phyloP scores from a whole-genome alignment of 2,329 filamentous ascomycete species.

The Monosporascus sp. region DNA sequence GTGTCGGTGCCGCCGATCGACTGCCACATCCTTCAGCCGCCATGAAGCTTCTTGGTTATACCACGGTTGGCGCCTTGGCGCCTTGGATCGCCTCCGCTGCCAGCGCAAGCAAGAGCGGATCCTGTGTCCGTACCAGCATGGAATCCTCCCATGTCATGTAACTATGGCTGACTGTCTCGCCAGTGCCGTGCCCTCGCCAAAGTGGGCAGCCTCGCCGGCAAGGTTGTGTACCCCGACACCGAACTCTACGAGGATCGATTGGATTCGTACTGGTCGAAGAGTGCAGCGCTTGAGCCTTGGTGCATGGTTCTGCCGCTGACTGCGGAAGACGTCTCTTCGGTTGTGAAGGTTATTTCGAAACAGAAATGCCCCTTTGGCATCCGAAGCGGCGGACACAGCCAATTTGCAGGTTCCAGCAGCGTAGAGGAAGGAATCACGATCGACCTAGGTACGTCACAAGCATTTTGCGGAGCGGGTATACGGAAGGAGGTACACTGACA shows the following conservation, averaged over 20 bases:
- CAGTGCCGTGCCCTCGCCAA: neutral
- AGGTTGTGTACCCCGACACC: neutral
- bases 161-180: neutral
- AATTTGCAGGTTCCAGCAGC: constrained; percentile 17
- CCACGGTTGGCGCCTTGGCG: neutral
- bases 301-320: constrained; percentile 30
- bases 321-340: constrained; percentile 30
- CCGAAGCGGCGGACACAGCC: constrained; percentile 21
- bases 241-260: constrained; percentile 5
- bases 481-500: neutral
- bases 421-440: constrained; percentile 19
- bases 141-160: too few species aligned
- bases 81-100: neutral
- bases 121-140: neutral
- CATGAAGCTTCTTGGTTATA: neutral
- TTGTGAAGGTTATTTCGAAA: constrained; percentile 27
- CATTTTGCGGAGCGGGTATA: neutral
- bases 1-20: neutral
- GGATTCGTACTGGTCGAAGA: constrained; percentile 30
- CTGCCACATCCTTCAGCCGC: neutral
- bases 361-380: constrained; percentile 16
- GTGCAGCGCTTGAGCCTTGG: constrained; percentile 29
- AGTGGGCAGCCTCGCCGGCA: neutral
- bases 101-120: neutral
- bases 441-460: constrained; percentile 13